These are phyloP conservation scores for Pythium plurisporium DNA, from an alignment of 352 stramenopile genomes.

Conservation along the genomic window DNA sequence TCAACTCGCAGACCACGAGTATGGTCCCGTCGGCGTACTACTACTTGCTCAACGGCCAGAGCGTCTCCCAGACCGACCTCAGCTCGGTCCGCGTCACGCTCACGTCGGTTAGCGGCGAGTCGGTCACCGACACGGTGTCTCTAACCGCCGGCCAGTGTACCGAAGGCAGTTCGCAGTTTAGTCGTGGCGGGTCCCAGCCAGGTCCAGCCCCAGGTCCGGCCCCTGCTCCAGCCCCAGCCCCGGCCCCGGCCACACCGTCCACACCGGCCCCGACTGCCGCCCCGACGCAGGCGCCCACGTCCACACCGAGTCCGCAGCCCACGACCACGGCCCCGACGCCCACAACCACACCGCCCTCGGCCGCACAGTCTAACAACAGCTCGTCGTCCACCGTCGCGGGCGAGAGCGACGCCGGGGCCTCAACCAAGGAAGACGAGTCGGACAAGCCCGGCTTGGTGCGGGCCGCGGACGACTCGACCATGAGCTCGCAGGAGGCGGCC, in stretches of 20 bases:
- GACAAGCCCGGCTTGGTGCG: neutral
- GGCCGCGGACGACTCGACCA: slow-evolving; percentile 6
- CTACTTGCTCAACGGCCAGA: slow-evolving; percentile 32
- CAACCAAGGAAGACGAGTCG: no score
- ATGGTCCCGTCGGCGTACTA: slow-evolving; percentile 58
- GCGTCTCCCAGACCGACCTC: slow-evolving; percentile 26
- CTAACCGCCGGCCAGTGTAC: slow-evolving; percentile 25
- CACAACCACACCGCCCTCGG: neutral
- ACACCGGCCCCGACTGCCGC: slow-evolving; percentile 1
- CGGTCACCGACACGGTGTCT: slow-evolving; percentile 55
- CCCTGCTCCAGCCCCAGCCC: no score
- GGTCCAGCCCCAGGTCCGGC: no score
- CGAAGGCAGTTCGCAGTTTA: slow-evolving; percentile 13
- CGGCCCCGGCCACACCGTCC: neutral
- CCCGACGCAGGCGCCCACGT: neutral
- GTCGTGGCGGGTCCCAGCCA: no score
- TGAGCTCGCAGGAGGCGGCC: slow-evolving; percentile 5
- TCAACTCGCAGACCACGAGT: slow-evolving; percentile 43
- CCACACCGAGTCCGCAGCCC: neutral
- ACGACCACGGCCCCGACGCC: slow-evolving; percentile 8
- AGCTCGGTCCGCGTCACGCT: slow-evolving; percentile 34
- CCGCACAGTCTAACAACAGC: no score
- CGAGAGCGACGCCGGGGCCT: no score
- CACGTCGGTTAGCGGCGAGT: slow-evolving; percentile 55
- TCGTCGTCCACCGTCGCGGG: neutral